Percentiles rank a stretch among this genome's conserved stretches.
These are phyloP conservation scores for Neurospora pannonica DNA, from an alignment of 495 filamentous ascomycete species.

Conservation along the genomic window DNA sequence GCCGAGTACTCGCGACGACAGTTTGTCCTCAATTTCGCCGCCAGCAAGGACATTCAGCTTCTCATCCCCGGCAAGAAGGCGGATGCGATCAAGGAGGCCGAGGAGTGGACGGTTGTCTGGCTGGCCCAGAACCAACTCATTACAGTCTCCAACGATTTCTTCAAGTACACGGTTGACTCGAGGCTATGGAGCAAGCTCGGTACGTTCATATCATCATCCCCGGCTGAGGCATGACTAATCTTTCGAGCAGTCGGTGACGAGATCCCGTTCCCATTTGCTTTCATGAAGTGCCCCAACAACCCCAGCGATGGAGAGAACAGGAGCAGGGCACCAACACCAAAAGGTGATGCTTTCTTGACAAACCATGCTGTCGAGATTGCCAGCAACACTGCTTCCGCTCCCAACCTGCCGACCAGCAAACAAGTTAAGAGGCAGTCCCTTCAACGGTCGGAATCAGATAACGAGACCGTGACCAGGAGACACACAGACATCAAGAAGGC, in stretches of 20 bases:
- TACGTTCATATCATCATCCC: neutral
- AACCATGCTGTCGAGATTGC: neutral
- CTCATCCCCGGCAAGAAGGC: conserved; percentile 24
- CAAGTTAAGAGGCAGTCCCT: neutral
- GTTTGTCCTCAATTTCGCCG: conserved; percentile 24
- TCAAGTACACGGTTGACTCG: conserved; percentile 22
- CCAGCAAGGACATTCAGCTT: conserved; percentile 18
- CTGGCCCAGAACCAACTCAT: conserved; percentile 14
- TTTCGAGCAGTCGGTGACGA: conserved; percentile 13
- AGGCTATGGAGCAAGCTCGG: conserved; percentile 17
- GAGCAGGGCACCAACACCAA: neutral
- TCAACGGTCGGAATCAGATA: neutral
- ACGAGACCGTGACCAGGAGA: neutral
- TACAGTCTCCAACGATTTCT: conserved; percentile 17
- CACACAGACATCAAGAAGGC: neutral
- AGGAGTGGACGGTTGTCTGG: conserved; percentile 18
- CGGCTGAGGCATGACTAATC: neutral
- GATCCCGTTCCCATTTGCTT: conserved; percentile 18
- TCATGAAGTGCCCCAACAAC: conserved; percentile 13
- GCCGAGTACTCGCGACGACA: conserved; percentile 24
- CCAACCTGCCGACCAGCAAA: neutral
- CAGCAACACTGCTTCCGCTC: neutral
- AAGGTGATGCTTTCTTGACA: conserved; percentile 2
- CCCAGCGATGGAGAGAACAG: neutral
- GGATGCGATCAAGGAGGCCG: conserved; percentile 20